Percentiles rank a stretch among this genome's conserved stretches.
These are phyloP conservation scores for Trichaptum fuscoviolaceum DNA, from an alignment of 768 basidiomycete species.

Conservation along the genomic window DNA sequence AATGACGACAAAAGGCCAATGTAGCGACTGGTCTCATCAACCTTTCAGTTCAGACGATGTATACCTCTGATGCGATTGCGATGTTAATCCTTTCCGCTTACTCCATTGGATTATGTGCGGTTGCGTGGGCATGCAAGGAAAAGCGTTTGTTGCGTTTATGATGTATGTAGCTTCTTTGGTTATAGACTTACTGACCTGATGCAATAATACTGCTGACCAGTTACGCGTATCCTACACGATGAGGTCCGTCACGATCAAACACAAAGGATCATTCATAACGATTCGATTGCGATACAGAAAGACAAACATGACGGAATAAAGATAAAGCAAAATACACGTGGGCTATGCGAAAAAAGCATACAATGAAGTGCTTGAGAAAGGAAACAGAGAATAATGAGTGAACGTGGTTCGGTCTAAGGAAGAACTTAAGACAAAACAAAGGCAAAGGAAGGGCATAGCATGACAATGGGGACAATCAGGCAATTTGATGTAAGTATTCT, in stretches of 20 bases:
- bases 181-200: not conserved
- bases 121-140: constrained; percentile 54
- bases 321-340: not conserved
- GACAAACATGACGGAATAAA: not conserved
- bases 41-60: constrained; percentile 76
- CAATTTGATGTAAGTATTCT: not conserved
- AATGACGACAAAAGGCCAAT: constrained; percentile 58
- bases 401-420: not conserved
- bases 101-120: constrained; percentile 46
- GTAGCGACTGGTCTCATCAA: constrained; percentile 83
- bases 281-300: not conserved
- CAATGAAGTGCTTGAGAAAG: not conserved
- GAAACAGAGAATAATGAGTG: not conserved
- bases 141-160: constrained; percentile 31
- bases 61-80: constrained; percentile 49
- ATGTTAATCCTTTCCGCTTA: constrained; percentile 63
- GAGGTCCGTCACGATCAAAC: no score
- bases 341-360: not conserved
- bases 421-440: not conserved
- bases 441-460: not conserved
- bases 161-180: constrained; percentile 9
- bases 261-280: not conserved
- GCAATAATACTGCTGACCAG: no score
- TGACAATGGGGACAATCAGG: not conserved
- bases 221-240: no score